Evolutionary conservation across 176 grass and related monocot species (phyloP), one percentile per base, ranked within the genome.

Genomic region (Alloteropsis semialata): DNA sequence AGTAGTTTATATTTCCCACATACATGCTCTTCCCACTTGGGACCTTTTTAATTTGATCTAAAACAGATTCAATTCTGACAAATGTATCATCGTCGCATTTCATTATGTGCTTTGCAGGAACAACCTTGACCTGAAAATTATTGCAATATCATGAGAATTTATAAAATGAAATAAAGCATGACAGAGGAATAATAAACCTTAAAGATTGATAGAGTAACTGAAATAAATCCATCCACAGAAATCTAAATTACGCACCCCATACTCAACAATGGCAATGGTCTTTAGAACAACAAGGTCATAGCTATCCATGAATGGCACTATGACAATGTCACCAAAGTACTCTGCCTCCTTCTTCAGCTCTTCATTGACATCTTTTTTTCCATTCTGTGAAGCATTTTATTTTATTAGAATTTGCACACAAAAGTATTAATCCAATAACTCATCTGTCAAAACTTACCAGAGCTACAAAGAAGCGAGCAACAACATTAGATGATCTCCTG

Each of bases 21-120:
- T 94, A 97, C 43, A 97, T 78, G 69, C 87, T 97, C 41, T 44
- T 85, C 28, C 79, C 64, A 51, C 81, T 81, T 69, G 83, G 87
- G 15, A 90, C 56, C 81, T 94, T 97, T 48, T 80, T 91, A 38
- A 94, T 69, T 88, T 90, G 91, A 69, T 90, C 81, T 50, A 94
- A n/a, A 34, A 97, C 89, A 4, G 89, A 81, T 25, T 94, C 82
- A 49, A 97, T 76, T 83, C 91, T 92, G 62, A 97, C 79, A 12
- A 94, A 97, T 32, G 91, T 97, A 65, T 97, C 91, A 60, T 97
- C 94, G 36, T 94, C 94, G 18, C 89, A 97, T 49, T 94, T 97
- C 94, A 97, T 97, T 78, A 97, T 85, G 72, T 97, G 76, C 39
- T 94, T 97, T 16, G 91, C 94, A 73, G 84, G 88, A 65, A 94